Percentiles rank a stretch among this genome's conserved stretches.
These are phyloP conservation scores for Entrophospora sp. DNA, from an alignment of 192 early-diverging fungal genomes.

Conservation along the genomic window DNA sequence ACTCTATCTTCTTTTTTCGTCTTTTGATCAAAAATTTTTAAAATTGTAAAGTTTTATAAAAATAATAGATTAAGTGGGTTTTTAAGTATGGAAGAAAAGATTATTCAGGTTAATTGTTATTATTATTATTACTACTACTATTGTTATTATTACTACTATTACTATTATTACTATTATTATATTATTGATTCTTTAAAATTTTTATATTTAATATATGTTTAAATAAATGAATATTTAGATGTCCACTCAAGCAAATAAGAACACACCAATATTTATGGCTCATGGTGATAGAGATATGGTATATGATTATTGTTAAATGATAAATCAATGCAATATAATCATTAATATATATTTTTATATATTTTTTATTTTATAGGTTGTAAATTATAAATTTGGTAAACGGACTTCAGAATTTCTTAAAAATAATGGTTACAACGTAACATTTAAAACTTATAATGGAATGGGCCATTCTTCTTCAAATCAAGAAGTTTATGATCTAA, in stretches of 20 bases:
- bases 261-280: conserved; percentile 72
- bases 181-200: neutral
- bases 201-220: neutral
- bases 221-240: conserved; percentile 21
- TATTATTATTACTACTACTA: too few relatives aligned
- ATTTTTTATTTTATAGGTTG: conserved; percentile 31
- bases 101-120: conserved; percentile 36
- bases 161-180: conserved; percentile 14
- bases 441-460: conserved; percentile 68
- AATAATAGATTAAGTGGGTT: conserved; percentile 70
- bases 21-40: conserved; percentile 34
- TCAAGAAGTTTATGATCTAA: conserved; percentile 65
- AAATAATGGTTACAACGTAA: conserved; percentile 50
- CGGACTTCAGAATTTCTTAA: conserved; percentile 54
- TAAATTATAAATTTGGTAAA: conserved; percentile 65
- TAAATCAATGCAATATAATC: too few relatives aligned
- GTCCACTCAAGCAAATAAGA: conserved; percentile 49
- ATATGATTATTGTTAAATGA: neutral
- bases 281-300: conserved; percentile 73
- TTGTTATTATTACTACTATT: too few relatives aligned
- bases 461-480: conserved; percentile 67
- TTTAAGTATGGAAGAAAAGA: conserved; percentile 49
- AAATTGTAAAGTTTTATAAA: too few relatives aligned
- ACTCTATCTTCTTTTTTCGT: neutral
- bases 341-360: neutral